Base-by-base conservation (phyloP, 805 yeast genomes). In the Yarrowia sp. region DNA sequence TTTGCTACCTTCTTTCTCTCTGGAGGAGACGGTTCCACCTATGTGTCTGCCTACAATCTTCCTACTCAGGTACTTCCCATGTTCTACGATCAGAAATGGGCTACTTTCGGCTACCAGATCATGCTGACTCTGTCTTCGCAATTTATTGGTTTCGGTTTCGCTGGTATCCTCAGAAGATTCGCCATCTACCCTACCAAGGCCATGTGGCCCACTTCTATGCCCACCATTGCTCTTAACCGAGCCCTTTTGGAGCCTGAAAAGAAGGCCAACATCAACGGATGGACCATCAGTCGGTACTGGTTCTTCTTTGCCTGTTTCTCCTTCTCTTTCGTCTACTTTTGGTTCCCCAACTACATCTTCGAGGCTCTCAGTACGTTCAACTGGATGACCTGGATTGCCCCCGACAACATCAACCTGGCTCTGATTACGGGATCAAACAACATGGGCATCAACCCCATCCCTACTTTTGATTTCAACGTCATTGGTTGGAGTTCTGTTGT, bases 261-360 rank as follows among this genome's bases (percentile, higher is more conserved):
- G 15, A 80, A 81, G 72, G 81, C 82, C 70, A 72, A 73, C n/a
- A 83, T 85, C 19, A 81, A 85, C 70, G 90, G 91, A 3, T 87
- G 92, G 91, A 81, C 75, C 30, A 80, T 87, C 49, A 78, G 85
- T 9, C 81, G 88, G 69, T 84, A 82, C 71, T 76, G 74, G 63
- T 84, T 85, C 73, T 86, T 87, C 75, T 73, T 81, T 20, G 66
- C 78, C 47, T 79, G 79, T 3, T 78, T 83, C 67, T 65, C 72
- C 17, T 74, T 75, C 15, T 76, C 82, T 39, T 86, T 87, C 72
- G 69, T 80, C 10, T 88, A 87, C 84, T 85, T 83, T 73, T 87
- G 89, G 87, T 78, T 88, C 71, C 91, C 93, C 13, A 88, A 87
- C 66, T 88, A 80, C 74, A 78, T 89, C 17, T 87, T 87, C 78